phyloP scores from a whole-genome alignment of 2,329 filamentous ascomycete species.

The Pestalotiopsis fici region DNA sequence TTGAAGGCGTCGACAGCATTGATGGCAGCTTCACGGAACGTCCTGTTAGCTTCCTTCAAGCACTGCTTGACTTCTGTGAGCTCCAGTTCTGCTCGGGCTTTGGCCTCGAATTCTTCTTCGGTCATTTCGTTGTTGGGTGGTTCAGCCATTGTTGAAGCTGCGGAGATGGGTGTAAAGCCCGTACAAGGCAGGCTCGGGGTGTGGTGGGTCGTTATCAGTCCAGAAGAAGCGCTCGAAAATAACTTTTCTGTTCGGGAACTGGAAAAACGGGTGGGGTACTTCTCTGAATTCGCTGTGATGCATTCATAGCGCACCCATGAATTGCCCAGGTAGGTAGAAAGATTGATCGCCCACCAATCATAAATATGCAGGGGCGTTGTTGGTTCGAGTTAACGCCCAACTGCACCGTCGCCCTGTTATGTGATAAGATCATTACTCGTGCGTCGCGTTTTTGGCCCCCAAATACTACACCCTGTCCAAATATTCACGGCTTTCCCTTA shows the following conservation, averaged over 20 bases:
- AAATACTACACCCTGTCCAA: background rate
- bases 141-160: background rate
- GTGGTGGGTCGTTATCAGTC: background rate
- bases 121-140: background rate
- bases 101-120: background rate
- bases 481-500: background rate
- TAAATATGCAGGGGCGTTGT: background rate
- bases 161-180: background rate
- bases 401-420: background rate
- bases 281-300: too few species aligned
- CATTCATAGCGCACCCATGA: background rate
- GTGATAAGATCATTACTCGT: background rate
- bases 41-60: background rate
- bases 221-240: background rate
- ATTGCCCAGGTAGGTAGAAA: background rate
- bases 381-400: background rate
- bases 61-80: background rate
- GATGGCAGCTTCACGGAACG: background rate
- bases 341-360: background rate
- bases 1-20: background rate
- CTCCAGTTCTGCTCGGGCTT: conserved; percentile 1
- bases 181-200: background rate
- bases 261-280: too few species aligned
- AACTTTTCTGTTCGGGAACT: too few species aligned
- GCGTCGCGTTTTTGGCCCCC: background rate